A percentile compares a stretch with the other conserved stretches of the same genome.
Evolutionary conservation across 2,329 filamentous ascomycete genomes (phyloP).

Genomic region (Pseudocercospora crystallina): DNA sequence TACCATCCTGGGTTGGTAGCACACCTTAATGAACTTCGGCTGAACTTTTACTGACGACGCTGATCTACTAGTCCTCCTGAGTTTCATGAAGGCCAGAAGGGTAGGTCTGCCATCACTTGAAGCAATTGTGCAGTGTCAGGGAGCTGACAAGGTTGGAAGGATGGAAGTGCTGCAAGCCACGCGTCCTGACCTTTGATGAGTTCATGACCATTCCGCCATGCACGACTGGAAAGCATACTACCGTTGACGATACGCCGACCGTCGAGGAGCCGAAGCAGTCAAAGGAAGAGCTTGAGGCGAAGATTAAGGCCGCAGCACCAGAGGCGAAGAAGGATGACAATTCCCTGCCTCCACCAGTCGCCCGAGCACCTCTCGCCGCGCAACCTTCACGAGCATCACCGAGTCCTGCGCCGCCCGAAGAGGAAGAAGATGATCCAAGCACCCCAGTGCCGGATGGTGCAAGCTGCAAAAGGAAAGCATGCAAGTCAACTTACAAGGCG

Average conservation of each 20-base stretch:
- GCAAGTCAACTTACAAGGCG: slow-evolving; percentile 65
- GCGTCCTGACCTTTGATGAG: slow-evolving; percentile 96
- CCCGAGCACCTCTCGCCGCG: slow-evolving; percentile 29
- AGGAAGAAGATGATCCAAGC: slow-evolving; percentile 82
- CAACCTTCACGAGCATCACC: slow-evolving; percentile 37
- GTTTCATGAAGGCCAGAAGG: slow-evolving; percentile 98
- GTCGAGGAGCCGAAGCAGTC: slow-evolving; percentile 24
- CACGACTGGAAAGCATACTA: slow-evolving; percentile 88
- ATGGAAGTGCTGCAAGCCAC: slow-evolving; percentile 98
- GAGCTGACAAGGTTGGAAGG: slow-evolving; percentile 53
- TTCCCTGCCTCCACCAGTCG: slow-evolving; percentile 27
- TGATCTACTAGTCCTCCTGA: slow-evolving; percentile 54
- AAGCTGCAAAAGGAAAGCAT: slow-evolving; percentile 75
- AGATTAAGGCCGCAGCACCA: slow-evolving; percentile 25
- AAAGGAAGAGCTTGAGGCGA: slow-evolving; percentile 34
- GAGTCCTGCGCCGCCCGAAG: slow-evolving; percentile 63
- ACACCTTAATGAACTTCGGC: slow-evolving; percentile 16
- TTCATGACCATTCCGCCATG: slow-evolving; percentile 92
- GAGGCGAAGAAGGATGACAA: slow-evolving; percentile 24
- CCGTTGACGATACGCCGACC: slow-evolving; percentile 69
- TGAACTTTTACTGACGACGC: slow-evolving; percentile 15
- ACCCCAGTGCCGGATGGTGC: slow-evolving; percentile 71
- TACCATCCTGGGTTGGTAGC: slow-evolving; percentile 65
- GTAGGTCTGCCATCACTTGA: slow-evolving; percentile 51
- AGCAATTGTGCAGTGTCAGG: neutral